Percentiles rank a stretch among this genome's conserved stretches.
These are phyloP conservation scores for Rutstroemia sydowiana DNA, from an alignment of 2,329 filamentous ascomycete species.

Conservation along the genomic window DNA sequence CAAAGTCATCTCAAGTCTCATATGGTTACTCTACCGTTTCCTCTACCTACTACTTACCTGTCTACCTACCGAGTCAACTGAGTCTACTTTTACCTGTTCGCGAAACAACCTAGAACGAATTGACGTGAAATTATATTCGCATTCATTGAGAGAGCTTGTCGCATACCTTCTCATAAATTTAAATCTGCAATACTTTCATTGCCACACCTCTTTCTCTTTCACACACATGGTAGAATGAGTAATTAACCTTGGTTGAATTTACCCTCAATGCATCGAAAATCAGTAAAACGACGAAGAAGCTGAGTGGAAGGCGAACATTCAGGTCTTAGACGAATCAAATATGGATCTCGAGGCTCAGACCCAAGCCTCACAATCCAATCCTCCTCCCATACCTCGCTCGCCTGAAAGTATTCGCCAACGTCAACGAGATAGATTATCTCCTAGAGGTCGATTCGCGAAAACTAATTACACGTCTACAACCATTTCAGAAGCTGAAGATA, in stretches of 20 bases:
- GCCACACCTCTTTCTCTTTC: background rate
- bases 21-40: no score
- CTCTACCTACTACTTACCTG: no score
- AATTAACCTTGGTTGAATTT: background rate
- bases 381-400: conserved; percentile 12
- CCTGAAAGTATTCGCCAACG: conserved; percentile 29
- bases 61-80: no score
- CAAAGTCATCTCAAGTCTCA: no score
- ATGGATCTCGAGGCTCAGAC: conserved; percentile 10
- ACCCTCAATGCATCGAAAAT: conserved; percentile 22
- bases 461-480: conserved; percentile 17
- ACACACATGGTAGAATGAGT: background rate
- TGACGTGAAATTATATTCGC: background rate
- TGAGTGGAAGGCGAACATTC: conserved; percentile 9
- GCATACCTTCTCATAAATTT: background rate
- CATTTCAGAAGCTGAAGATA: conserved; percentile 18
- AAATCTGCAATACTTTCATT: background rate
- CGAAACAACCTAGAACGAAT: background rate
- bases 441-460: conserved; percentile 25
- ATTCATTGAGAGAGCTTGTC: conserved; percentile 4
- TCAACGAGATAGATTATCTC: conserved; percentile 30
- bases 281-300: conserved; percentile 15
- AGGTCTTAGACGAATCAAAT: conserved; percentile 1
- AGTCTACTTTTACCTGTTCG: background rate
- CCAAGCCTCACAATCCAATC: conserved; percentile 1